These are phyloP conservation scores for Endotrypanum monterogeii DNA, from an alignment of 208 protist genomes.

Conservation along the genomic window DNA sequence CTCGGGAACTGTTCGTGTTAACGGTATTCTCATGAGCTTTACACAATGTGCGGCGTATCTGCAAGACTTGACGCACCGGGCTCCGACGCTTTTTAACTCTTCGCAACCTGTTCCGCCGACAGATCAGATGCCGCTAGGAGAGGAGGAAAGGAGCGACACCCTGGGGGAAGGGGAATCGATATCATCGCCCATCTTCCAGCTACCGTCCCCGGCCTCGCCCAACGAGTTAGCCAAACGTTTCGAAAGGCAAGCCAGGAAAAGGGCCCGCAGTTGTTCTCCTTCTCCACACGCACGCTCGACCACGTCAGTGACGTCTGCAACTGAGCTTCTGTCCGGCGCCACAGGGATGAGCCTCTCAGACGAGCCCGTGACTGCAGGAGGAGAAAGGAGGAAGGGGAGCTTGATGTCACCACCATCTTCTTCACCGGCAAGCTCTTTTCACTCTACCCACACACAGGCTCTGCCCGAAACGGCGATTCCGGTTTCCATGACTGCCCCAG, in stretches of 20 bases:
- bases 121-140: background rate
- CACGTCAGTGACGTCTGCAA: background rate
- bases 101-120: background rate
- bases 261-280: conserved; percentile 8
- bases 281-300: background rate
- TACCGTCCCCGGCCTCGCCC: conserved; percentile 2
- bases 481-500: background rate
- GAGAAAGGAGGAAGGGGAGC: background rate
- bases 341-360: background rate
- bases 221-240: background rate
- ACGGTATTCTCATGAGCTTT: conserved; percentile 9
- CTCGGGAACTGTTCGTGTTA: background rate
- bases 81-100: no score
- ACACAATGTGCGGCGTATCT: conserved; percentile 11
- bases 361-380: background rate
- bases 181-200: conserved; percentile 1
- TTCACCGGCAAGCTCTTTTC: background rate
- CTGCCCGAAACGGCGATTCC: background rate
- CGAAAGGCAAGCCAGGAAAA: conserved; percentile 3
- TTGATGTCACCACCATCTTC: background rate
- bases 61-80: background rate
- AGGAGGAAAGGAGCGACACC: background rate
- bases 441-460: background rate
- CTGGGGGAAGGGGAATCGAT: background rate
- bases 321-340: background rate